Percentiles rank a stretch among this genome's conserved stretches.
Conservation (phyloP, 2,329 filamentous ascomycete species). For the Lecanicillium sp. region DNA sequence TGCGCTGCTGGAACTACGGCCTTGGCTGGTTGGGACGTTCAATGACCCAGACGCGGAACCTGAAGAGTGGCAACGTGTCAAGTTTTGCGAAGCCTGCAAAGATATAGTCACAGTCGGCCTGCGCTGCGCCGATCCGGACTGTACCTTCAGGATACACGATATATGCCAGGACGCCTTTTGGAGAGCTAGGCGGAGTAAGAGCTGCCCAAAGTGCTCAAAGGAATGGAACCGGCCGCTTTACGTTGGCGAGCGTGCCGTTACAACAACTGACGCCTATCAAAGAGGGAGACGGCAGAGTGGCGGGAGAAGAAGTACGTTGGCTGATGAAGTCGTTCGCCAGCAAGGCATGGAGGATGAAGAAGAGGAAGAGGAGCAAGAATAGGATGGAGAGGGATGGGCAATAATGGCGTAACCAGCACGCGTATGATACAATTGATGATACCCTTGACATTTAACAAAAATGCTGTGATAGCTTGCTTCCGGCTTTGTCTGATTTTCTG, state of each 20-base stretch:
- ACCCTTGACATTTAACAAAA: neutral
- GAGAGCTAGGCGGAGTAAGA: conserved; percentile 50
- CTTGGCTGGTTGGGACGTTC: conserved; percentile 82
- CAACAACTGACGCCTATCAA: conserved; percentile 41
- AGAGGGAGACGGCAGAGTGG: conserved; percentile 27
- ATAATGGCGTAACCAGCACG: no score
- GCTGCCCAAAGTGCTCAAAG: conserved; percentile 54
- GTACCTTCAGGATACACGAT: conserved; percentile 65
- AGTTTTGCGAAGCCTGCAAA: conserved; percentile 79
- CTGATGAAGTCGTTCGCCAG: conserved; percentile 23
- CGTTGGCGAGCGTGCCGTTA: conserved; percentile 50
- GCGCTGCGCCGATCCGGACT: conserved; percentile 62
- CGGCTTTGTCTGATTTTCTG: no score
- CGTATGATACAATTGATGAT: no score
- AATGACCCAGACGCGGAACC: conserved; percentile 62
- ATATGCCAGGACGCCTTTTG: conserved; percentile 69
- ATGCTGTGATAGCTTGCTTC: neutral
- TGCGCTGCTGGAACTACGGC: conserved; percentile 73
- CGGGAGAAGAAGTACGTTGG: conserved; percentile 23
- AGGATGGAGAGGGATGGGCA: conserved; percentile 6
- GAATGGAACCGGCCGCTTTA: conserved; percentile 41
- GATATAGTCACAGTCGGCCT: conserved; percentile 82
- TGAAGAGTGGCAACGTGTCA: conserved; percentile 65
- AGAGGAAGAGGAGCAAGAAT: conserved; percentile 20
- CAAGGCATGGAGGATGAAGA: conserved; percentile 18